These are phyloP conservation scores for Salvia sclarea DNA, from an alignment of 305 asterid genomes.

Conservation along the genomic window DNA sequence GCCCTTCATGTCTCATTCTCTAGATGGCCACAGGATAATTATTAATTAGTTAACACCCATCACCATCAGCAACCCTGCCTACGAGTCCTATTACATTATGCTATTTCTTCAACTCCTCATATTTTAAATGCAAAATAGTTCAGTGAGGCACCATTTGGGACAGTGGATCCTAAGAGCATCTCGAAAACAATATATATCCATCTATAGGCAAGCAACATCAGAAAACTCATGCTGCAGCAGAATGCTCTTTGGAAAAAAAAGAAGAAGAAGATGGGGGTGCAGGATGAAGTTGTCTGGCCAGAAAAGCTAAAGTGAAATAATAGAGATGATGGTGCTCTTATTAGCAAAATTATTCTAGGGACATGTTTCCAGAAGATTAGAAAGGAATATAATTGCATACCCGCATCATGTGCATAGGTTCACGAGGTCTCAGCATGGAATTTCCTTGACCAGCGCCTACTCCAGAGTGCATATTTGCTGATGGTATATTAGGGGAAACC, in stretches of 20 bases:
- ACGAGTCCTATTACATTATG: neutral
- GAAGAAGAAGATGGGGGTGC: neutral
- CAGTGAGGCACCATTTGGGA: no score
- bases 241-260: neutral
- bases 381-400: conserved; percentile 35
- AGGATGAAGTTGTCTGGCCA: neutral
- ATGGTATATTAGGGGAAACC: conserved; percentile 51
- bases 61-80: conserved; percentile 11
- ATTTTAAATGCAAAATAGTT: neutral
- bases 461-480: conserved; percentile 56
- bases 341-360: neutral
- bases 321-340: neutral
- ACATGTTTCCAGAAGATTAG: conserved; percentile 18
- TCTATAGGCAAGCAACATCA: neutral
- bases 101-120: neutral
- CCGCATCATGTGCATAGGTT: conserved; percentile 55
- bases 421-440: conserved; percentile 57
- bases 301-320: neutral
- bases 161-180: no score
- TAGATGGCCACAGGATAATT: neutral
- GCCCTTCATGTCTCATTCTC: neutral
- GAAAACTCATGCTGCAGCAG: neutral
- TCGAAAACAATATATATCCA: no score
- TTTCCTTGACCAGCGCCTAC: conserved; percentile 56
- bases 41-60: neutral